Base-by-base conservation (phyloP, 495 filamentous ascomycete species). In the Annulohypoxylon moriforme region DNA sequence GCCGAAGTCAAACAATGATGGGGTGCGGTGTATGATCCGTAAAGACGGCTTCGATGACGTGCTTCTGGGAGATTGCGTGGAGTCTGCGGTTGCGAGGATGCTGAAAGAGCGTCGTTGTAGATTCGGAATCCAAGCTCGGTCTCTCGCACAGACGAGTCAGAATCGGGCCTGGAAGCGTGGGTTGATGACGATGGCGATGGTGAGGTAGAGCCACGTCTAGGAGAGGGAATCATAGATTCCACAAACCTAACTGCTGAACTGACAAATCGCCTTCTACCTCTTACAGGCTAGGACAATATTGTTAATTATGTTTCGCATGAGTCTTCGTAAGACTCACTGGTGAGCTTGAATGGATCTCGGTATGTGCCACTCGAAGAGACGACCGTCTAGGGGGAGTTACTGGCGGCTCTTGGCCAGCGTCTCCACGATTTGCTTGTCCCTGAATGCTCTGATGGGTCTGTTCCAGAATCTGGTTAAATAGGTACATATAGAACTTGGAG, bases 31-130 rank as follows among this genome's bases (percentile, higher is more conserved):
- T 81, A 85, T 9, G 80, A 75, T 14, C 83, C 80, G 13, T 77
- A 74, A 53, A 84, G 73, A 22, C 81, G 82, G 49, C 84, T 85
- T 52, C 77, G 83, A 56, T 85, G 85, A 10, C 83, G 80, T 24
- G 84, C 75, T 73, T 86, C 85, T 2, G 85, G 84, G 10, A 89
- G 76, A 57, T 86, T 81, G 33, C 79, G 79, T 7, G 87, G 86
- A 8, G 87, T 89, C 63, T 85, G 85, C 16, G 87, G 87, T 68
- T 89, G 87, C 2, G 77, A 79, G 2, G 77, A 78, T 24, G 85
- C 78, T 8, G 86, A 80, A 49, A 86, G 64, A 34, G 70, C 72
- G 66, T 89, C 87, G 68, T 87, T 80, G 71, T 89, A 89, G 27
- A 88, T 74, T n/a, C 73, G 72, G 40, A 80, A 68, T 55, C 61